Evolutionary conservation across 208 protist species (phyloP).

Genomic region (Leishmania lainsoni): DNA sequence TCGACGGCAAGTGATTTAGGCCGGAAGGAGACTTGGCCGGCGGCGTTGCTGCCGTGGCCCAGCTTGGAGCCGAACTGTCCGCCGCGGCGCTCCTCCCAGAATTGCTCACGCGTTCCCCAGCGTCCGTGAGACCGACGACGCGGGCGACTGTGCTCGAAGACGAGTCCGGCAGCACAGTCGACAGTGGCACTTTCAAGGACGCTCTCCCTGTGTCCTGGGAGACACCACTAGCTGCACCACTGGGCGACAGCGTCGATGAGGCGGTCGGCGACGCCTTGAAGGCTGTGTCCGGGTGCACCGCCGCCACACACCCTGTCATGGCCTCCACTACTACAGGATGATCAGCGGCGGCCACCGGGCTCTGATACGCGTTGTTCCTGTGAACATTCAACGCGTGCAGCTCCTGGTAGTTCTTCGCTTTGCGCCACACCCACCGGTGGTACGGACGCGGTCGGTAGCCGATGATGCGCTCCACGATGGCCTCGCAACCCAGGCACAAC

Average conservation of each 20-base stretch:
- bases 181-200: conserved; percentile 6
- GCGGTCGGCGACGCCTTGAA: background rate
- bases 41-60: background rate
- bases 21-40: background rate
- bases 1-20: background rate
- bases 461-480: conserved; percentile 46
- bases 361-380: conserved; percentile 33
- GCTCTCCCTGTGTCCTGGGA: background rate
- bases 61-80: no score
- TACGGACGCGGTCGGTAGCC: conserved; percentile 37
- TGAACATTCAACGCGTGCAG: conserved; percentile 35
- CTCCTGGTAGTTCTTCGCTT: conserved; percentile 33
- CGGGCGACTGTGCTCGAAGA: background rate
- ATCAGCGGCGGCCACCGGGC: no score
- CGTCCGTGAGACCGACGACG: background rate
- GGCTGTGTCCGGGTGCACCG: background rate
- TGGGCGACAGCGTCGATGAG: background rate
- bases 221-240: background rate
- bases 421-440: conserved; percentile 39
- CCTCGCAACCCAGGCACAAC: conserved; percentile 11
- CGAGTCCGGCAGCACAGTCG: conserved; percentile 4
- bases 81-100: background rate
- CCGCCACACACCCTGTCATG: background rate
- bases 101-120: background rate
- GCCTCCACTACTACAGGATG: background rate